Conservation (phyloP, 2,329 filamentous ascomycete genomes). For the Pseudocercospora fuligena region DNA sequence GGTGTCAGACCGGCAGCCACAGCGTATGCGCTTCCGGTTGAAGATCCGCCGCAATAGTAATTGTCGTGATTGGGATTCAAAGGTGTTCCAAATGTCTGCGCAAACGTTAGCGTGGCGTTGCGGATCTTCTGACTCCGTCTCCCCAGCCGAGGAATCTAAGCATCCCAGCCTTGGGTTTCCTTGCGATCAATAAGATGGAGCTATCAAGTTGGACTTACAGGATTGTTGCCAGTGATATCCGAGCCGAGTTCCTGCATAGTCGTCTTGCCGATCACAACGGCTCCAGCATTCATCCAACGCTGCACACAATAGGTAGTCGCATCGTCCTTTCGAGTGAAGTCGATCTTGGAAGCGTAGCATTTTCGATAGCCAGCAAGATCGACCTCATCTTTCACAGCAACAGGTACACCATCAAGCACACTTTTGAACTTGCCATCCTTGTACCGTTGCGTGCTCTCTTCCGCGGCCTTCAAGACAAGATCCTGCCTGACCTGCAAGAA, state of each 20-base stretch:
- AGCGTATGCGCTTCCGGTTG: constrained; percentile 74
- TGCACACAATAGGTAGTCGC: constrained; percentile 72
- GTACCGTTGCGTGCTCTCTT: constrained; percentile 74
- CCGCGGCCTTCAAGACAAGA: constrained; percentile 68
- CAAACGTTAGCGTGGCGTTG: neutral
- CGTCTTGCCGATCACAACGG: constrained; percentile 74
- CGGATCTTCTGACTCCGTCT: neutral
- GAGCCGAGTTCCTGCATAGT: constrained; percentile 82
- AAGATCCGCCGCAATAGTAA: constrained; percentile 83
- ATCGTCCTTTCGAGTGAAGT: constrained; percentile 56
- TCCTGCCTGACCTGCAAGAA: constrained; percentile 73
- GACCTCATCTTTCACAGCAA: constrained; percentile 83
- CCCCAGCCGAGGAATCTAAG: neutral
- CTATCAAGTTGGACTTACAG: constrained; percentile 35
- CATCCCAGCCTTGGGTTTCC: neutral
- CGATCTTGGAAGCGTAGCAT: constrained; percentile 67
- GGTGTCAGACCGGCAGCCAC: constrained; percentile 73
- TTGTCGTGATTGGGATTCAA: constrained; percentile 75
- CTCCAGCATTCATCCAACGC: constrained; percentile 75
- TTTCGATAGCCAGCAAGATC: constrained; percentile 72
- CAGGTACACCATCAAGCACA: constrained; percentile 78
- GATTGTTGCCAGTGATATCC: constrained; percentile 77
- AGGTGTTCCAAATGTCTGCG: constrained; percentile 69
- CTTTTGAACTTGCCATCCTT: constrained; percentile 67
- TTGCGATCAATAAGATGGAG: neutral